Evolutionary conservation across 306 rosid genomes (phyloP), one percentile per base, ranked within the genome.

Genomic region (Medicago truncatula): DNA sequence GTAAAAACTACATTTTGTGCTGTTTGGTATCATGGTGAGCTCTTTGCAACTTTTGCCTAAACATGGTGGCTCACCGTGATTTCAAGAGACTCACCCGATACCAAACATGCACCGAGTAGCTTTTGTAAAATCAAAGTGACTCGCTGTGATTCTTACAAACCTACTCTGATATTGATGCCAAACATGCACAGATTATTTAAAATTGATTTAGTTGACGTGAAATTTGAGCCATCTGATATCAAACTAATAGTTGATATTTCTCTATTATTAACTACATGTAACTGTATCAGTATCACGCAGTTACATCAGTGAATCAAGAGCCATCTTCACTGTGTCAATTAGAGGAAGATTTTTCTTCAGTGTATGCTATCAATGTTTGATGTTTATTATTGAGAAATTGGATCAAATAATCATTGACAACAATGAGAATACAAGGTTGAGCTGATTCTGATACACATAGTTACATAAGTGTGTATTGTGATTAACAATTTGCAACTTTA

Each of bases 321-420:
- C n/a, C 5, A 13, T 46, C 7, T 46, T 3, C n/a, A 46, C 50
- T 40, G 12, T 40, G 44, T 40, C 11, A 40, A 4, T 9, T 54
- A 18, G 61, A 54, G 6, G 61, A 18, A 56, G 14, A 56, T 18
- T 18, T 56, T 56, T 56, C 61, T 56, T 54, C 31, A 28, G 4
- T 18, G 61, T 17, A 13, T 13, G 47, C 85, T 73, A 78, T 76
- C 47, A 75, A 70, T 78, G 76, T 71, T 61, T 54, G 46, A 68
- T 14, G 16, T 53, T 53, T 76, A 71, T 76, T 76, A 73, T 71
- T 79, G 21, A 52, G 84, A 81, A 82, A 76, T 38, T 62, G 71
- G 49, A 79, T 53, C 49, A 61, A 78, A 64, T 57, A 76, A 78
- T 75, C 86, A 78, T 41, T 40, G 84, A 71, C 81, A 83, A 70